Base-by-base conservation (phyloP, 1,139 yeast species). In the Sugiyamaella japonica region DNA sequence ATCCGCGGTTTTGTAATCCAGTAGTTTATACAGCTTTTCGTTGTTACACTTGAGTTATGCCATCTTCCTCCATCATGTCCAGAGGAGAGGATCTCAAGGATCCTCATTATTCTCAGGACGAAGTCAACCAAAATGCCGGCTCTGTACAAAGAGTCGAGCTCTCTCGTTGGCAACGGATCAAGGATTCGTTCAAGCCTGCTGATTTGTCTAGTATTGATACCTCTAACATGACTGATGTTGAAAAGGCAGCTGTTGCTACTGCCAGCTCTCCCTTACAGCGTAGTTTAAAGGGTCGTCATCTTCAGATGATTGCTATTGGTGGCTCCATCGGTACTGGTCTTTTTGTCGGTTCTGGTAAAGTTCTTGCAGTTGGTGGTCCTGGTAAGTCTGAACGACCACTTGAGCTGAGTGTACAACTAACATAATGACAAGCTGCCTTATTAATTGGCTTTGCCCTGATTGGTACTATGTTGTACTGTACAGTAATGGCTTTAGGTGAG, bases 401-500 rank as follows among this genome's bases (percentile, higher is more conserved):
- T n/a, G n/a, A n/a, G n/a, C n/a, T n/a, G n/a, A n/a, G n/a, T n/a
- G n/a, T n/a, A 17, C 17, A 17, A 7, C 42, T 40, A 40, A 40
- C 44, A 5, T 7, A 10, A 9, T 4, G 2, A 29, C 7, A 29
- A 29, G 86, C 88, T 53, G 73, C 88, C 44, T 69, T 88, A 43
- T 88, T 90, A 54, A 90, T 90, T 55, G 88, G 84, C 66, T 80
- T 81, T 51, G 71, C 84, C 47, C 78, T 86, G 59, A 87, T 90
- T 45, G 76, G 86, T 7, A 77, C 86, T 80, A 81, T 89, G 62
- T 70, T 89, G 63, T 86, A 82, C 72, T 80, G 83, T 64, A 85
- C 88, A 46, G 85, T 88, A 64, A 91, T 87, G 67, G 84, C 93
- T n/a, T 81, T 89, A 54, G 95, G 96, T 60, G 97, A 89, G 70